Conservation (phyloP, 805 yeast species). For the Saccharomycopsis schoenii region DNA sequence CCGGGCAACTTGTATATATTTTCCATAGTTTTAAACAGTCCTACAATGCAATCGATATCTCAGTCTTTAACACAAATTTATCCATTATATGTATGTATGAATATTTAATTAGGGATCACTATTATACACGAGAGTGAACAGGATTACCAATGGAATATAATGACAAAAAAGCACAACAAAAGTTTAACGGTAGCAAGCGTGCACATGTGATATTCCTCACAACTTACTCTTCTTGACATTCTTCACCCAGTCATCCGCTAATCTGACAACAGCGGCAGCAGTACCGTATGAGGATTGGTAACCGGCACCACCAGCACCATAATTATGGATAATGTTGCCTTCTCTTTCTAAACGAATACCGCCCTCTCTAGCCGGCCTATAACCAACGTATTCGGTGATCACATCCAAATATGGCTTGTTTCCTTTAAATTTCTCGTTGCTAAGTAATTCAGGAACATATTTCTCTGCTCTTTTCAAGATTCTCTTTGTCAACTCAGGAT, state of each 20-base stretch:
- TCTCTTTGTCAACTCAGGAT: constrained; percentile 37
- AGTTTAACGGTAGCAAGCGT: background rate
- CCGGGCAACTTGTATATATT: too few species aligned
- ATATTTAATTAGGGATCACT: too few species aligned
- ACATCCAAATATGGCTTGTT: constrained; percentile 34
- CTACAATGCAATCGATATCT: too few species aligned
- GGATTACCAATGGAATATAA: background rate
- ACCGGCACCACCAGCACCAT: constrained; percentile 72
- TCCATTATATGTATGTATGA: too few species aligned
- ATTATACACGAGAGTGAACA: too few species aligned
- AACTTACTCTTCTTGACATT: constrained; percentile 1
- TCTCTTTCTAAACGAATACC: constrained; percentile 47
- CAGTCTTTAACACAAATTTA: too few species aligned
- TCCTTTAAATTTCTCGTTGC: constrained; percentile 21
- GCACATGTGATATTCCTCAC: background rate
- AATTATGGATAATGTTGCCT: constrained; percentile 43
- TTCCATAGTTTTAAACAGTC: too few species aligned
- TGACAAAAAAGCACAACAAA: background rate
- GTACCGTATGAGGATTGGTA: constrained; percentile 65
- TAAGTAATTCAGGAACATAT: constrained; percentile 27
- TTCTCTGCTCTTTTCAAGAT: constrained; percentile 35
- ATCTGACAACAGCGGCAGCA: constrained; percentile 35
- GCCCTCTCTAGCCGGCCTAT: constrained; percentile 55
- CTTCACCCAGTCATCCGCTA: constrained; percentile 25
- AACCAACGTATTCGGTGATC: constrained; percentile 46